phyloP scores from a whole-genome alignment of 106 monocot genomes.

The Vanilla planifolia region DNA sequence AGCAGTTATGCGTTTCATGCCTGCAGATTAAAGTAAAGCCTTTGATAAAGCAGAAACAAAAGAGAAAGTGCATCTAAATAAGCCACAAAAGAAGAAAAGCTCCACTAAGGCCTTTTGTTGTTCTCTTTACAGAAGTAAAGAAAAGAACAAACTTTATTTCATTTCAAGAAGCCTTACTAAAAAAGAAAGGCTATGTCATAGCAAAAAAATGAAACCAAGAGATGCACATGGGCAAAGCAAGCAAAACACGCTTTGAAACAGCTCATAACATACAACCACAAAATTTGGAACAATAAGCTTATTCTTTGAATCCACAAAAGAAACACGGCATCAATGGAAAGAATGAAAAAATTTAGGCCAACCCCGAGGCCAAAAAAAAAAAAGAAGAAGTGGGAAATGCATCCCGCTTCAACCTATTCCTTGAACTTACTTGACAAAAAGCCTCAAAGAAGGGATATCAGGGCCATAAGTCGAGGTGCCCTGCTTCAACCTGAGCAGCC shows the following conservation, averaged over 20 bases:
- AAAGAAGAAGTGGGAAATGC: background rate
- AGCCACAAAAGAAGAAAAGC: background rate
- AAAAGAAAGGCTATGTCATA: background rate
- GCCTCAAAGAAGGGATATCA: slow-evolving; percentile 70
- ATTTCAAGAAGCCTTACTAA: too few relatives aligned
- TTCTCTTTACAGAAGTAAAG: too few relatives aligned
- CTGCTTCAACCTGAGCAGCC: slow-evolving; percentile 66
- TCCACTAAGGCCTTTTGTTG: too few relatives aligned
- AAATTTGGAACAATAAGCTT: too few relatives aligned
- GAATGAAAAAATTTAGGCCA: too few relatives aligned
- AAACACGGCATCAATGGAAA: background rate
- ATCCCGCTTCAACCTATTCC: background rate
- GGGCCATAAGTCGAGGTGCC: slow-evolving; percentile 63
- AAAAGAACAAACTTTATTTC: background rate
- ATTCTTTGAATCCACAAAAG: background rate
- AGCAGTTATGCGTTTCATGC: slow-evolving; percentile 57
- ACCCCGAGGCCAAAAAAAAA: too few relatives aligned
- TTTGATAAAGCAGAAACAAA: background rate
- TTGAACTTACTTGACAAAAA: slow-evolving; percentile 76
- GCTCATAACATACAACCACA: too few relatives aligned
- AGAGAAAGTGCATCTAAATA: background rate
- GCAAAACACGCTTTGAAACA: too few relatives aligned
- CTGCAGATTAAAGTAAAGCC: slow-evolving; percentile 15
- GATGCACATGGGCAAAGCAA: too few relatives aligned
- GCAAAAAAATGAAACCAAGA: background rate